Conservation (phyloP, 768 basidiomycete species). For the Mycena belliarum region DNA sequence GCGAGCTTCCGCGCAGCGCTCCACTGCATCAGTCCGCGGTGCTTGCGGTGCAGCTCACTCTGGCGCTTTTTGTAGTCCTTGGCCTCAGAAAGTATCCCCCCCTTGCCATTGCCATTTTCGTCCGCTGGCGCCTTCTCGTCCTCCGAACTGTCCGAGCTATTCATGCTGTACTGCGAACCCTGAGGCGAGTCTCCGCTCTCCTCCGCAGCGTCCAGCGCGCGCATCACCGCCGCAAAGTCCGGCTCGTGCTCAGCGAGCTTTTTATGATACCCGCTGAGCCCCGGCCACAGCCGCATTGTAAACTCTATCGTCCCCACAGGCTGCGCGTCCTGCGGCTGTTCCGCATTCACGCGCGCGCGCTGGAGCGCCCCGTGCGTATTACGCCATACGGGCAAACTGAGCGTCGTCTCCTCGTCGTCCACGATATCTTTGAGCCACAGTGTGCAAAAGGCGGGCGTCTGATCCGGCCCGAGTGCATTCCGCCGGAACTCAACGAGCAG, state of each 20-base stretch:
- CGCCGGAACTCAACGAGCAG: slow-evolving; percentile 40
- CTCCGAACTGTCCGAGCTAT: slow-evolving; percentile 23
- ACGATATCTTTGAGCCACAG: slow-evolving; percentile 46
- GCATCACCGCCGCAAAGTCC: slow-evolving; percentile 42
- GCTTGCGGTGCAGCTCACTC: slow-evolving; percentile 49
- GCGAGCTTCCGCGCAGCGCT: slow-evolving; percentile 55
- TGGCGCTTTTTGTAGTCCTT: slow-evolving; percentile 46
- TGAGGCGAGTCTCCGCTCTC: slow-evolving; percentile 27
- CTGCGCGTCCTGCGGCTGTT: slow-evolving; percentile 21
- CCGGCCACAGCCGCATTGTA: slow-evolving; percentile 42
- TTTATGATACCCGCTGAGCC: slow-evolving; percentile 45
- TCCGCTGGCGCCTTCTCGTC: slow-evolving; percentile 14
- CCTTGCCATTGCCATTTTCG: slow-evolving; percentile 16
- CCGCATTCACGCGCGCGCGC: slow-evolving; percentile 20
- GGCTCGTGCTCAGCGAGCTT: slow-evolving; percentile 34
- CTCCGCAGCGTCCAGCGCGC: slow-evolving; percentile 44
- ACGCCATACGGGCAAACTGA: slow-evolving; percentile 17
- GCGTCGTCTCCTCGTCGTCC: slow-evolving; percentile 11
- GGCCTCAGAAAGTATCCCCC: slow-evolving; percentile 31
- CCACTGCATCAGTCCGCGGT: slow-evolving; percentile 67
- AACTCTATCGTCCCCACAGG: slow-evolving; percentile 33
- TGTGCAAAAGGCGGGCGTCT: slow-evolving; percentile 36
- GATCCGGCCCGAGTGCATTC: slow-evolving; percentile 33
- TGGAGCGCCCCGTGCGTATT: slow-evolving; percentile 20
- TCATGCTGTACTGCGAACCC: slow-evolving; percentile 27